Percentiles rank a stretch among this genome's conserved stretches.
Evolutionary conservation across 495 filamentous ascomycete genomes (phyloP).

Genomic region (Cenococcum geophilum): DNA sequence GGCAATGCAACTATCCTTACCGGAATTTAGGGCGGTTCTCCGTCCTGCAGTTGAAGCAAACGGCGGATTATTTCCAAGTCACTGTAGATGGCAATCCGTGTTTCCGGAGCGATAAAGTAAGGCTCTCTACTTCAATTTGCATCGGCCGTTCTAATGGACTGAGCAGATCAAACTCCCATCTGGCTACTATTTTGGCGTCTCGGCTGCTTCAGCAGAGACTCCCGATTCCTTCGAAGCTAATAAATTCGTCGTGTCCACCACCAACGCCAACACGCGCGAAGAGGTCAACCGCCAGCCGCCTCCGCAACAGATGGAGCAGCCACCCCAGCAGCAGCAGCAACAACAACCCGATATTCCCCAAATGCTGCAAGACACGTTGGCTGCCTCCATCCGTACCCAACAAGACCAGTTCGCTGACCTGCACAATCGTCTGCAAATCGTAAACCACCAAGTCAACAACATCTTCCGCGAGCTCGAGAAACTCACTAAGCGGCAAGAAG

Average conservation of each 20-base stretch:
- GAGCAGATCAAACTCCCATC: constrained; percentile 61
- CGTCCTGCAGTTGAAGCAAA: constrained; percentile 65
- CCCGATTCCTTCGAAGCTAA: constrained; percentile 93
- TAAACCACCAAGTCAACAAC: constrained; percentile 65
- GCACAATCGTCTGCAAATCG: constrained; percentile 67
- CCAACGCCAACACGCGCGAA: constrained; percentile 31
- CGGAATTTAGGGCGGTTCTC: constrained; percentile 84
- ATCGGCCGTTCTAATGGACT: background rate
- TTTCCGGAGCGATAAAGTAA: constrained; percentile 72
- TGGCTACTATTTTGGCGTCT: constrained; percentile 81
- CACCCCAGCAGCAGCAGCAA: constrained; percentile 34
- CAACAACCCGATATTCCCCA: constrained; percentile 22
- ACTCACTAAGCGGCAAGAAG: constrained; percentile 55
- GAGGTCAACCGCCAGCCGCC: constrained; percentile 26
- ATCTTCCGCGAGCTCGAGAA: constrained; percentile 59
- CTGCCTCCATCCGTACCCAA: constrained; percentile 46
- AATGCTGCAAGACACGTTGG: constrained; percentile 40
- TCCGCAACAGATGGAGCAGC: constrained; percentile 39
- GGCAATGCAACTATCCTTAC: constrained; percentile 85
- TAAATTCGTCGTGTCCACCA: constrained; percentile 62
- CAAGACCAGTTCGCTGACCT: constrained; percentile 71
- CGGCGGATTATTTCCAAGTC: constrained; percentile 61
- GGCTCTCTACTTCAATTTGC: constrained; percentile 1
- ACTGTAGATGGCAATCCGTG: constrained; percentile 75
- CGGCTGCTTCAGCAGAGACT: constrained; percentile 79